Conservation (phyloP, 345 rosid genomes). For the Euphorbia tirucalli region DNA sequence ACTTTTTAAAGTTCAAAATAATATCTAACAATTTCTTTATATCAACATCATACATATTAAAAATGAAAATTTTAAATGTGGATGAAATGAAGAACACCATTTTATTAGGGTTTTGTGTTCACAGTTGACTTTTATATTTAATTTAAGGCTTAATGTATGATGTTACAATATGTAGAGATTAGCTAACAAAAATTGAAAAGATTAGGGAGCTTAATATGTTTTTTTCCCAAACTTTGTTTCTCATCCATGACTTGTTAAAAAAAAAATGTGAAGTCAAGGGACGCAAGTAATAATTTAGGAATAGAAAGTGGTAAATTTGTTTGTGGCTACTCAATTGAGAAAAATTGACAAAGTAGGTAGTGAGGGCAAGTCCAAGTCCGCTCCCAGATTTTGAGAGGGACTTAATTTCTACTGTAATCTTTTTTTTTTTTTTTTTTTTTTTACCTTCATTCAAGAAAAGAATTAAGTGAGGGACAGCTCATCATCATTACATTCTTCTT, state of each 20-base stretch:
- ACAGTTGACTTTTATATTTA: no score
- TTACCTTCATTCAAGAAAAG: neutral
- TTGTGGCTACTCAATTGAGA: neutral
- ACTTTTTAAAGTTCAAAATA: no score
- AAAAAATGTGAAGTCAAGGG: neutral
- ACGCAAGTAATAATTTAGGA: neutral
- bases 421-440: constrained; percentile 9
- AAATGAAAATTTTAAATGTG: no score
- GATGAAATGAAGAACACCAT: no score
- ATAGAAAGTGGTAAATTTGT: neutral
- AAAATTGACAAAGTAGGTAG: neutral
- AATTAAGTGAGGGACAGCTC: constrained; percentile 26
- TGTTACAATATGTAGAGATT: no score
- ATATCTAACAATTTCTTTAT: no score
- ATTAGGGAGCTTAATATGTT: no score
- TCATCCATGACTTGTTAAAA: neutral
- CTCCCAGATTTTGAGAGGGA: constrained; percentile 27
- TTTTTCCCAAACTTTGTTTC: no score
- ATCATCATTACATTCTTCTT: constrained; percentile 2
- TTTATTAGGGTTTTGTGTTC: no score
- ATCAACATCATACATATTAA: no score
- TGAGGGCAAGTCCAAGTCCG: constrained; percentile 13
- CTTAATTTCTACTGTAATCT: constrained; percentile 2
- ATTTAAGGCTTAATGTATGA: no score
- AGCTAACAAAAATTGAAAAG: no score